phyloP scores from a whole-genome alignment of 495 filamentous ascomycete genomes.

The Neurospora sublineolata region DNA sequence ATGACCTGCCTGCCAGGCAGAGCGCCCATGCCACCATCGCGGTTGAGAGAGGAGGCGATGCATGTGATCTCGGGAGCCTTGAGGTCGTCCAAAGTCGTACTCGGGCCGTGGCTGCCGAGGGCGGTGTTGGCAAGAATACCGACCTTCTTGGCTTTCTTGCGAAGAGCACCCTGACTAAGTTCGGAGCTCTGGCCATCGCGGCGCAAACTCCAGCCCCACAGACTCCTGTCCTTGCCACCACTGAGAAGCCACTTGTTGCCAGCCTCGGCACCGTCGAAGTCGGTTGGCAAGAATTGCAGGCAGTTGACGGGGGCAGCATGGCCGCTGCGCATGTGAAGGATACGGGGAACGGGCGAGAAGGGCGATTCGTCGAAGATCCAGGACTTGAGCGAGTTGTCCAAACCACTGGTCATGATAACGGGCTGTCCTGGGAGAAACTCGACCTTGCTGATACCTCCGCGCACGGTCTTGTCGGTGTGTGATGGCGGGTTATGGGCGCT shows the following conservation, averaged over 20 bases:
- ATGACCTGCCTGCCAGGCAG: constrained; percentile 54
- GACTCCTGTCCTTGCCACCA: constrained; percentile 71
- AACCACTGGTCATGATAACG: constrained; percentile 75
- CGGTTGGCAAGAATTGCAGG: constrained; percentile 69
- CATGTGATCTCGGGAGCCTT: constrained; percentile 85
- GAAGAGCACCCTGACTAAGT: constrained; percentile 76
- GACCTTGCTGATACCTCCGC: constrained; percentile 58
- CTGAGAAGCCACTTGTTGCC: constrained; percentile 91
- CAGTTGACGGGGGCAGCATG: constrained; percentile 76
- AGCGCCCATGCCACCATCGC: constrained; percentile 83
- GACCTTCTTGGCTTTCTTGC: constrained; percentile 72
- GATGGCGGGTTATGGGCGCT: constrained; percentile 71
- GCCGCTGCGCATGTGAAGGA: constrained; percentile 72
- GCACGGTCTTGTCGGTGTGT: constrained; percentile 26
- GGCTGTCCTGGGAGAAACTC: constrained; percentile 90
- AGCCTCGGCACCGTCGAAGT: constrained; percentile 79
- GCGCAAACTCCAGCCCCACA: constrained; percentile 92
- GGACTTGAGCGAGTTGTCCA: constrained; percentile 86
- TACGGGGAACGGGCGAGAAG: constrained; percentile 71
- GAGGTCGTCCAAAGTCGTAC: constrained; percentile 55
- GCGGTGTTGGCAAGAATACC: constrained; percentile 47
- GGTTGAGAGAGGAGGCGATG: constrained; percentile 79
- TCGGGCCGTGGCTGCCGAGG: constrained; percentile 34
- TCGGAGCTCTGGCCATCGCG: constrained; percentile 91
- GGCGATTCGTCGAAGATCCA: constrained; percentile 91